phyloP scores from a whole-genome alignment of 1,284 basidiomycete genomes.

The Ganoderma meredithae region DNA sequence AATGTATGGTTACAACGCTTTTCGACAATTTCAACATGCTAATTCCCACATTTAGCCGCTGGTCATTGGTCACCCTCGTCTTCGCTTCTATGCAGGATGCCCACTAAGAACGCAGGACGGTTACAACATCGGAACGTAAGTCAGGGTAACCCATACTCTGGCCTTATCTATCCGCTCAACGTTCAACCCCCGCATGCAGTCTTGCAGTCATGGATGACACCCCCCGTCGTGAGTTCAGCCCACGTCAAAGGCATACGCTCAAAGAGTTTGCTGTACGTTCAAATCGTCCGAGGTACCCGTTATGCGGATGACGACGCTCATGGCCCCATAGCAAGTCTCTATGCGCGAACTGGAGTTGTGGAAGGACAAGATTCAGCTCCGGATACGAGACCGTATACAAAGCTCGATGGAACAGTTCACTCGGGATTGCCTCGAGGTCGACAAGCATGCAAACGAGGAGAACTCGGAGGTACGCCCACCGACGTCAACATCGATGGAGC shows the following conservation, averaged over 20 bases:
- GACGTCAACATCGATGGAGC: constrained; percentile 72
- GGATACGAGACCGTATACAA: constrained; percentile 91
- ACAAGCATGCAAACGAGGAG: constrained; percentile 60
- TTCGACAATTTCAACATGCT: constrained; percentile 10
- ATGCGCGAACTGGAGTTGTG: constrained; percentile 97
- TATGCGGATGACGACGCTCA: constrained; percentile 8
- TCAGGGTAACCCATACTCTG: constrained; percentile 24
- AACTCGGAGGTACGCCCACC: constrained; percentile 37
- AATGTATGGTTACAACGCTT: constrained; percentile 58
- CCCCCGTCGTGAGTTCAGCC: constrained; percentile 86
- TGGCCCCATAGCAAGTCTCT: constrained; percentile 70
- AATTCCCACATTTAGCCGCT: constrained; percentile 64
- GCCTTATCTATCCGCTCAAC: background rate
- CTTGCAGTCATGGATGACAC: constrained; percentile 88
- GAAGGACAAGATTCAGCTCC: constrained; percentile 94
- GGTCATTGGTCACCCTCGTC: constrained; percentile 69
- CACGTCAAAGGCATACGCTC: constrained; percentile 88
- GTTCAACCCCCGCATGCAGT: constrained; percentile 44
- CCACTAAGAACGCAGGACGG: constrained; percentile 91
- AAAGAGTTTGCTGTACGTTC: constrained; percentile 85
- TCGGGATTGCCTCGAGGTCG: constrained; percentile 93
- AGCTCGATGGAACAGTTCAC: constrained; percentile 93
- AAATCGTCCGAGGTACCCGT: too few species aligned
- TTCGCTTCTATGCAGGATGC: constrained; percentile 93
- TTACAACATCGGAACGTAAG: constrained; percentile 85